Evolutionary conservation across 2,329 filamentous ascomycete species (phyloP).

Genomic region (Trichophaea hybrida): DNA sequence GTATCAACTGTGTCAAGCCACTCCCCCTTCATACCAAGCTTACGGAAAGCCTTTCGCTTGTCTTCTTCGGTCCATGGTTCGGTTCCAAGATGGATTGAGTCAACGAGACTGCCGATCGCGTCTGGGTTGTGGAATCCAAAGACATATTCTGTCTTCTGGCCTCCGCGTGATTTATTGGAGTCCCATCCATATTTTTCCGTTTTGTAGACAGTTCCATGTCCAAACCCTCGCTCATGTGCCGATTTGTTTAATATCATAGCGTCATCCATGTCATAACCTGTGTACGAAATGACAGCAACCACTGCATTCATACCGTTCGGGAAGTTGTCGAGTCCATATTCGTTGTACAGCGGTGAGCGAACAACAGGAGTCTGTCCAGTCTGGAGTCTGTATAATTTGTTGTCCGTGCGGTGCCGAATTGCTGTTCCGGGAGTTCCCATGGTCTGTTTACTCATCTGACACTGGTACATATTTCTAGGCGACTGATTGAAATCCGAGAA

Average conservation of each 20-base stretch:
- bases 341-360: slow-evolving; percentile 80
- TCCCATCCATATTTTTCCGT: slow-evolving; percentile 76
- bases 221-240: slow-evolving; percentile 87
- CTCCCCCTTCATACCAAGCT: slow-evolving; percentile 44
- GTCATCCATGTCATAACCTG: slow-evolving; percentile 99
- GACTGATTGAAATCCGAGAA: slow-evolving; percentile 99
- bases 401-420: slow-evolving; percentile 76
- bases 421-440: slow-evolving; percentile 94
- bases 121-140: slow-evolving; percentile 65
- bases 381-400: slow-evolving; percentile 89
- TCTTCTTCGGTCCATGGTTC: slow-evolving; percentile 18
- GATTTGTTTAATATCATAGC: slow-evolving; percentile 99
- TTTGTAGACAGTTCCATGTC: slow-evolving; percentile 93
- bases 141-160: slow-evolving; percentile 59
- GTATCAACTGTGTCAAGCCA: slow-evolving; percentile 63
- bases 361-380: slow-evolving; percentile 93
- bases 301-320: slow-evolving; percentile 92
- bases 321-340: slow-evolving; percentile 95
- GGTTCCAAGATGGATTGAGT: slow-evolving; percentile 12
- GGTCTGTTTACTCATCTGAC: slow-evolving; percentile 98
- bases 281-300: slow-evolving; percentile 96
- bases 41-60: slow-evolving; percentile 15
- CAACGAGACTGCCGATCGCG: slow-evolving; percentile 13
- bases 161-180: slow-evolving; percentile 54
- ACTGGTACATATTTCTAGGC: slow-evolving; percentile 97